A percentile compares a stretch with the other conserved stretches of the same genome.
These are phyloP conservation scores for Pelargonium cotyledonis DNA, from an alignment of 441 rosid species.

Conservation along the genomic window DNA sequence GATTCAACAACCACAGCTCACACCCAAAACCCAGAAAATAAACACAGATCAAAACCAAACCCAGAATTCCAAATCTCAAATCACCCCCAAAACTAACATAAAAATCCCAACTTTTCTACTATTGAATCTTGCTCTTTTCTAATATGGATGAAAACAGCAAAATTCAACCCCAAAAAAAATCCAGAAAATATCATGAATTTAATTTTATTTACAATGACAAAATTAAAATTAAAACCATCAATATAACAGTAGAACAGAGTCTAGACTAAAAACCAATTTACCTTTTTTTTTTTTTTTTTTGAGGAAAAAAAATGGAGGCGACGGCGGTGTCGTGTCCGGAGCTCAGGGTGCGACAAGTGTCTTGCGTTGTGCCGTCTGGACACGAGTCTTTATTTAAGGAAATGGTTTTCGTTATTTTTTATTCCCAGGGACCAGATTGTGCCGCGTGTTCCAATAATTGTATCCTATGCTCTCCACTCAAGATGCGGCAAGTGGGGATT, in stretches of 20 bases:
- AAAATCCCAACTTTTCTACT: background rate
- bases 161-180: background rate
- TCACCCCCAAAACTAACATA: background rate
- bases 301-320: background rate
- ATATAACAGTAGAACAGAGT: too few species aligned
- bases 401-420: too few species aligned
- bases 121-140: background rate
- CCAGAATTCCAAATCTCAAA: conserved; percentile 1
- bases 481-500: too few species aligned
- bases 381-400: too few species aligned
- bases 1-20: background rate
- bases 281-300: background rate
- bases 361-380: too few species aligned
- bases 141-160: background rate
- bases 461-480: too few species aligned
- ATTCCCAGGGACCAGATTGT: too few species aligned
- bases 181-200: too few species aligned
- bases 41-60: too few species aligned
- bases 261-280: background rate
- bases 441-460: too few species aligned
- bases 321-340: conserved; percentile 6
- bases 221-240: too few species aligned
- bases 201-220: background rate
- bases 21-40: background rate
- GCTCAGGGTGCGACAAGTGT: background rate